These are phyloP conservation scores for Corchorus olitorius DNA, from an alignment of 345 rosid species.

Conservation along the genomic window DNA sequence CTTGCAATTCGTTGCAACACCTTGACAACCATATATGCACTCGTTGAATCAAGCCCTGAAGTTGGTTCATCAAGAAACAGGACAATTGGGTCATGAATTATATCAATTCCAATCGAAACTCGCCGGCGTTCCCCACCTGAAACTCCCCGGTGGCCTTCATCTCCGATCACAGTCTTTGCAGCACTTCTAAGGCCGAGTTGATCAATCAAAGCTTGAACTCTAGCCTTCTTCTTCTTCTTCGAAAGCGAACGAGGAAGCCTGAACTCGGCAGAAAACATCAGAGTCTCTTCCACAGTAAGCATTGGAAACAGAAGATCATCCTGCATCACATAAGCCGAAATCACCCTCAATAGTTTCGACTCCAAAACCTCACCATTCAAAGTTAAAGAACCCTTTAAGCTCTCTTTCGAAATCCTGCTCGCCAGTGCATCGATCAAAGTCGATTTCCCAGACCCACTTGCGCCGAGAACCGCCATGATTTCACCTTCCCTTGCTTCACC, in stretches of 20 bases:
- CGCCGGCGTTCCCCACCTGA: constrained; percentile 95
- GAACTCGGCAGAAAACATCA: constrained; percentile 95
- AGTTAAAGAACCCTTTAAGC: constrained; percentile 71
- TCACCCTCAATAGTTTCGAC: constrained; percentile 72
- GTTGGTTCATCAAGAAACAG: constrained; percentile 94
- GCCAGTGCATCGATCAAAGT: constrained; percentile 93
- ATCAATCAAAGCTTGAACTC: constrained; percentile 88
- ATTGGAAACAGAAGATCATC: constrained; percentile 93
- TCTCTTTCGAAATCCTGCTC: constrained; percentile 67
- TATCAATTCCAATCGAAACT: constrained; percentile 79
- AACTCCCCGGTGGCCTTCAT: constrained; percentile 91
- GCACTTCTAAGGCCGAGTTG: constrained; percentile 78
- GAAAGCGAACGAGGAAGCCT: constrained; percentile 87
- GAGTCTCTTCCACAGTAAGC: constrained; percentile 90
- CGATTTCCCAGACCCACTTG: constrained; percentile 94
- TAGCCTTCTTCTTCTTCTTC: constrained; percentile 61
- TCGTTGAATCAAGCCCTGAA: constrained; percentile 91
- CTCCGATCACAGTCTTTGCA: constrained; percentile 87
- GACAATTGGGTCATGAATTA: constrained; percentile 84
- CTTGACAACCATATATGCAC: constrained; percentile 92
- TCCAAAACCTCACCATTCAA: constrained; percentile 78
- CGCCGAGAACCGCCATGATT: constrained; percentile 94
- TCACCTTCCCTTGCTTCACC: constrained; percentile 76
- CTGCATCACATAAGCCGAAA: constrained; percentile 96
- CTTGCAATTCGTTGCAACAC: constrained; percentile 86